These are phyloP conservation scores for Eucommia ulmoides DNA, from an alignment of 257 asterid genomes.

Conservation along the genomic window DNA sequence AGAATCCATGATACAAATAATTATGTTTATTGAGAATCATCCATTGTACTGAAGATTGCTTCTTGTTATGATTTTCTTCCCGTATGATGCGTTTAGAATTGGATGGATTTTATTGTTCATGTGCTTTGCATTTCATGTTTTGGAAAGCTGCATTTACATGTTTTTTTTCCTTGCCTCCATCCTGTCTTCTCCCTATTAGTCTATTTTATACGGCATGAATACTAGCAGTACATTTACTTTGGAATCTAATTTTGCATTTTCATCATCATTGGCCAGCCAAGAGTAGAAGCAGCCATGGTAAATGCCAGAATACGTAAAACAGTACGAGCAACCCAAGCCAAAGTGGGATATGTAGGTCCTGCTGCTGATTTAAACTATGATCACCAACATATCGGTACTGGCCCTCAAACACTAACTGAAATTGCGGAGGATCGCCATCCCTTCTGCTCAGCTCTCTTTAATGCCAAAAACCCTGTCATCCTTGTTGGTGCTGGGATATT, in stretches of 20 bases:
- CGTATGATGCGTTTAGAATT: too few relatives aligned
- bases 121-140: background rate
- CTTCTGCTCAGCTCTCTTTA: conserved; percentile 46
- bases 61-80: too few relatives aligned
- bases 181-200: background rate
- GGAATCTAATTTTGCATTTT: too few relatives aligned
- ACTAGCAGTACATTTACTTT: too few relatives aligned
- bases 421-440: conserved; percentile 80
- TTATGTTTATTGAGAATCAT: too few relatives aligned
- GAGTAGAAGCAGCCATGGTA: conserved; percentile 97
- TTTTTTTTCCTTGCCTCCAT: background rate
- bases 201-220: background rate
- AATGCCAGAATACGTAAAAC: conserved; percentile 89
- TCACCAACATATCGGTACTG: conserved; percentile 76
- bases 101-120: too few relatives aligned
- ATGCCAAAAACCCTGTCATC: conserved; percentile 77
- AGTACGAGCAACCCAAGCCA: conserved; percentile 71
- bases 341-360: conserved; percentile 88
- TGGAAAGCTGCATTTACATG: background rate
- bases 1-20: too few relatives aligned
- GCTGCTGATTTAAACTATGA: conserved; percentile 81
- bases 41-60: too few relatives aligned
- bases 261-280: conserved; percentile 41
- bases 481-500: conserved; percentile 80
- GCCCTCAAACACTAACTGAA: conserved; percentile 60